phyloP scores from a whole-genome alignment of 176 grass and related monocot species.

The Thinopyrum elongatum region DNA sequence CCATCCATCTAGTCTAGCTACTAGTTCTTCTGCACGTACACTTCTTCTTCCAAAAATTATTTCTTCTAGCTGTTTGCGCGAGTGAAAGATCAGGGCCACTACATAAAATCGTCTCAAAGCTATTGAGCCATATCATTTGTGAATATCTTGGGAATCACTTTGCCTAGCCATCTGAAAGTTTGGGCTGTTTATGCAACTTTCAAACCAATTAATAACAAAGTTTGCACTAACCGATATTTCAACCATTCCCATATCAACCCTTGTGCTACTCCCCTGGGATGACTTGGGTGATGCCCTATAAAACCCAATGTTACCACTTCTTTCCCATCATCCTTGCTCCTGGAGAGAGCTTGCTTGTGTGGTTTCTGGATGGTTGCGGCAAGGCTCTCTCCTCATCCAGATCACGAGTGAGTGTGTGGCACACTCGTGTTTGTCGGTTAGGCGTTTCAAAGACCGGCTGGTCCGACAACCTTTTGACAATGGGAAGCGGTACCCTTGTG shows the following conservation, averaged over 20 bases:
- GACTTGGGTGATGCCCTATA: not conserved
- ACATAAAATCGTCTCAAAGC: too few species aligned
- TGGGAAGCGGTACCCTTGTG: too few species aligned
- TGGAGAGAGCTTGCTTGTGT: not conserved
- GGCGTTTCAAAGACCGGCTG: too few species aligned
- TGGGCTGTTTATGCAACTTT: not conserved
- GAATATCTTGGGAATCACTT: not conserved
- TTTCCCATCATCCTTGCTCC: not conserved
- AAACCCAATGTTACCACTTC: not conserved
- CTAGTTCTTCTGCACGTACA: too few species aligned
- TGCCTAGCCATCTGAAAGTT: not conserved
- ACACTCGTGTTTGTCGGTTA: not conserved
- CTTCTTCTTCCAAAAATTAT: too few species aligned
- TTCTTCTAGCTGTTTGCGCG: too few species aligned
- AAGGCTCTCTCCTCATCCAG: not conserved
- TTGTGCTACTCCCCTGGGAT: not conserved
- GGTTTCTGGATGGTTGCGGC: too few species aligned
- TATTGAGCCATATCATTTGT: too few species aligned
- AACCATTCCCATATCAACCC: not conserved
- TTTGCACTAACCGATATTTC: not conserved
- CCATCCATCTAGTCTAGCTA: too few species aligned
- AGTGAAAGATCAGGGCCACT: too few species aligned
- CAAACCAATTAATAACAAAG: not conserved
- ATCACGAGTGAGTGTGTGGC: not conserved
- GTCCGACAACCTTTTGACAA: too few species aligned